A percentile compares a stretch with the other conserved stretches of the same genome.
Conservation (phyloP, 163 green algal genomes). For the Volvox carteri region DNA sequence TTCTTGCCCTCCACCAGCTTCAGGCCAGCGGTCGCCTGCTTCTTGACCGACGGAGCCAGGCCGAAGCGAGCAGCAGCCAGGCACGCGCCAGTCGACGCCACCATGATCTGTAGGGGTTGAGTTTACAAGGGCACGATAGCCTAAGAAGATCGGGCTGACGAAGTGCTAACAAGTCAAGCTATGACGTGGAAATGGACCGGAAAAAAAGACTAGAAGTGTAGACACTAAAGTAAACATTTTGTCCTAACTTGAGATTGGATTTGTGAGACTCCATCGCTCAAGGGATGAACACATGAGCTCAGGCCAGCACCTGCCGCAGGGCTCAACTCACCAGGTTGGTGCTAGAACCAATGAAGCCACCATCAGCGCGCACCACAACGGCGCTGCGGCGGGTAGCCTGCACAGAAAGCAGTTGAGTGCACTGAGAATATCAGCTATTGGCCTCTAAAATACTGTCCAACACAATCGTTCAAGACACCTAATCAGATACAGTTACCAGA, state of each 20-base stretch:
- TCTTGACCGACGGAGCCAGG: constrained; percentile 91
- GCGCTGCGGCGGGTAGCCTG: constrained; percentile 58
- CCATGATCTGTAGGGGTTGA: constrained; percentile 88
- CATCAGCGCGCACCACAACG: constrained; percentile 70
- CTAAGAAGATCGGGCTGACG: neutral
- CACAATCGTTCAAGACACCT: no score
- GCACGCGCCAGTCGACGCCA: constrained; percentile 82
- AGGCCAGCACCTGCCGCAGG: no score
- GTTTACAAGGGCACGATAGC: no score
- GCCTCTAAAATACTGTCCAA: no score
- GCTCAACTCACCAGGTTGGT: constrained; percentile 70
- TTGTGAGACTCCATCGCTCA: no score
- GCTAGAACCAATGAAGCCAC: constrained; percentile 75
- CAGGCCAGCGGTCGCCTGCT: constrained; percentile 77
- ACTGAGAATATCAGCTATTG: no score
- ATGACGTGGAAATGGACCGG: no score
- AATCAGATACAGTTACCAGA: no score
- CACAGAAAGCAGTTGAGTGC: constrained; percentile 2
- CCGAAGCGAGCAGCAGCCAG: constrained; percentile 92
- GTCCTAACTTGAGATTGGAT: no score
- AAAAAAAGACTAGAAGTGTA: no score
- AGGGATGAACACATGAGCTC: no score
- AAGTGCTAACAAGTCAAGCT: neutral
- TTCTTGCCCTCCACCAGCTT: constrained; percentile 85
- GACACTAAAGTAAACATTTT: no score